phyloP scores from a whole-genome alignment of 2,329 filamentous ascomycete species.

The Fusarium sp. region DNA sequence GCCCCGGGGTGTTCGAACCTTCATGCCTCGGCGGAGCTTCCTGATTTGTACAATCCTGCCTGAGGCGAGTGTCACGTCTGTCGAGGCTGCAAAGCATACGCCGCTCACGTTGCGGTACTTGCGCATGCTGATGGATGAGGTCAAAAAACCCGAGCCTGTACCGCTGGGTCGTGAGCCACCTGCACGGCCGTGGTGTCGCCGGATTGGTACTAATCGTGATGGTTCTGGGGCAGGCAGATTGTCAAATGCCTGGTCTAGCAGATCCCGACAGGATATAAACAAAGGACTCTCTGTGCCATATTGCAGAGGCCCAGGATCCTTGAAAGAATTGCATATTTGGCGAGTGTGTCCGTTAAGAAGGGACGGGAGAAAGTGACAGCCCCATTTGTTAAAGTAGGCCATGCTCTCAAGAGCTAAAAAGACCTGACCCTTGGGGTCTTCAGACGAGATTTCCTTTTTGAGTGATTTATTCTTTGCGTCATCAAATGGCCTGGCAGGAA shows the following conservation, averaged over 20 bases:
- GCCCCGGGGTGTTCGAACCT: constrained; percentile 64
- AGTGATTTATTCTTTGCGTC: constrained; percentile 60
- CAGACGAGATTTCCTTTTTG: constrained; percentile 60
- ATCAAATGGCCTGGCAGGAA: constrained; percentile 51
- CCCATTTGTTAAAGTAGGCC: constrained; percentile 63
- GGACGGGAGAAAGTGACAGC: constrained; percentile 68
- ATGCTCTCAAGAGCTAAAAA: constrained; percentile 57
- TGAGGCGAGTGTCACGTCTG: constrained; percentile 58
- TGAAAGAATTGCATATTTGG: constrained; percentile 72
- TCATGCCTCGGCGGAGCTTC: constrained; percentile 58
- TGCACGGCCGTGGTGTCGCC: not conserved
- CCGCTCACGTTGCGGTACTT: constrained; percentile 56
- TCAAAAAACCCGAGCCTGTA: constrained; percentile 5
- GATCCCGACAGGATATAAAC: constrained; percentile 62
- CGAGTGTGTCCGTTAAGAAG: constrained; percentile 66
- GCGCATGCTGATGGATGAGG: constrained; percentile 53
- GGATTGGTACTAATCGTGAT: constrained; percentile 34
- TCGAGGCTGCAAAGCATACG: constrained; percentile 66
- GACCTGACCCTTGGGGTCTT: constrained; percentile 62
- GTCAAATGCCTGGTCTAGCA: constrained; percentile 63
- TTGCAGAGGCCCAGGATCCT: constrained; percentile 67
- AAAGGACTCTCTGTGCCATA: constrained; percentile 65
- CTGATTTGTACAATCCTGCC: constrained; percentile 55
- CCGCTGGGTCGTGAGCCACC: not conserved
- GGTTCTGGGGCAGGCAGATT: constrained; percentile 58